Conservation (phyloP, 306 rosid species). For the Quercus agrifolia region DNA sequence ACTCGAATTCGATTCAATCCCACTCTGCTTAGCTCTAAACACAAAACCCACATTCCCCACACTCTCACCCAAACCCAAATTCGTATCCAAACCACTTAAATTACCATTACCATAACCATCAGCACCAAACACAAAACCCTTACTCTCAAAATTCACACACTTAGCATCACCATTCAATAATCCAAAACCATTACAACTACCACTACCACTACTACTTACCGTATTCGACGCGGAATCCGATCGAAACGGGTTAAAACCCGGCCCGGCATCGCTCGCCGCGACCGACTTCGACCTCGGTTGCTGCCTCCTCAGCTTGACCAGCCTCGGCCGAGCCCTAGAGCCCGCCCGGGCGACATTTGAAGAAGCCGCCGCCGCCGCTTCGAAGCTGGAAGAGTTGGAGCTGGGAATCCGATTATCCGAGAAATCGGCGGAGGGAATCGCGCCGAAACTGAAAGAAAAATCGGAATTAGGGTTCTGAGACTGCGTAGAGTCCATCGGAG, state of each 20-base stretch:
- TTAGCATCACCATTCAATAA: slow-evolving; percentile 1
- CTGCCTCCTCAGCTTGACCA: slow-evolving; percentile 65
- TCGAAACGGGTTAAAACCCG: slow-evolving; percentile 47
- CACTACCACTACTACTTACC: slow-evolving; percentile 5
- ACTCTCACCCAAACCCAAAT: slow-evolving; percentile 18
- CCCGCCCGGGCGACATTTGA: slow-evolving; percentile 6
- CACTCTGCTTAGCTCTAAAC: slow-evolving; percentile 31
- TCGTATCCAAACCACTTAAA: slow-evolving; percentile 18
- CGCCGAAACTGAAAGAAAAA: slow-evolving; percentile 23
- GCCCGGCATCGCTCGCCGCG: slow-evolving; percentile 16
- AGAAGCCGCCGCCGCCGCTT: neutral
- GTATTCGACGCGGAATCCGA: slow-evolving; percentile 11
- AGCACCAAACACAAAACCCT: too few species aligned
- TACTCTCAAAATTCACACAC: slow-evolving; percentile 1
- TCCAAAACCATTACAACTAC: slow-evolving; percentile 3
- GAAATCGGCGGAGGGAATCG: slow-evolving; percentile 12
- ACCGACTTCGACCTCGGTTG: slow-evolving; percentile 41
- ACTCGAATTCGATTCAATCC: slow-evolving; percentile 6
- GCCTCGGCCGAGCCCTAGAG: slow-evolving; percentile 50
- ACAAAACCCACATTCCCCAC: slow-evolving; percentile 33
- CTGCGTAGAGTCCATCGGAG: slow-evolving; percentile 36
- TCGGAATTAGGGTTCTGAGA: slow-evolving; percentile 17
- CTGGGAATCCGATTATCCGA: slow-evolving; percentile 18
- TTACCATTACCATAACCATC: slow-evolving; percentile 36
- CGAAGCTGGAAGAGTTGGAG: slow-evolving; percentile 19